phyloP scores from a whole-genome alignment of 2,329 filamentous ascomycete genomes.

The Xylaria sp. region DNA sequence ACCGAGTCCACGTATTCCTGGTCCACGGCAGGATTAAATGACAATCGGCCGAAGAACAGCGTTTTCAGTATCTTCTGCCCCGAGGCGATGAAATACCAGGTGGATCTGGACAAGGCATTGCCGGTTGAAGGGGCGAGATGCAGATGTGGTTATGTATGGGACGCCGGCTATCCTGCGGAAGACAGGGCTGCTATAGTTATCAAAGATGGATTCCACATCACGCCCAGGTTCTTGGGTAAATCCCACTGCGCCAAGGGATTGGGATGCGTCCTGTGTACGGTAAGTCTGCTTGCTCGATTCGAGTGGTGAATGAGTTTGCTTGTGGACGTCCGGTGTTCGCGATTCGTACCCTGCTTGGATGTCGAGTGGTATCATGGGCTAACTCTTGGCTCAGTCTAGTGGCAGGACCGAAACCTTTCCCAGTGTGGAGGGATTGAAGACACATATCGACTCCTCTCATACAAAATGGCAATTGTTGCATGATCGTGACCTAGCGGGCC shows the following conservation, averaged over 20 bases:
- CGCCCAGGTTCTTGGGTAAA: slow-evolving; percentile 48
- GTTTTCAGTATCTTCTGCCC: slow-evolving; percentile 50
- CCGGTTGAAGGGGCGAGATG: slow-evolving; percentile 36
- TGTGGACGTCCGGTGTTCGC: too few species aligned
- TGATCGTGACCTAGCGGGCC: slow-evolving; percentile 43
- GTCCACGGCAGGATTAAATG: slow-evolving; percentile 1
- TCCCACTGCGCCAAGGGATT: slow-evolving; percentile 46
- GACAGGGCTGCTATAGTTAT: slow-evolving; percentile 35
- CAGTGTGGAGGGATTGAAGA: slow-evolving; percentile 39
- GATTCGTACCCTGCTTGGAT: background rate
- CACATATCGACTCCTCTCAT: slow-evolving; percentile 46
- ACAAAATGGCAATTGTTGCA: slow-evolving; percentile 52
- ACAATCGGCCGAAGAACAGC: slow-evolving; percentile 40
- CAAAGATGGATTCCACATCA: slow-evolving; percentile 49
- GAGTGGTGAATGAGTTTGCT: background rate
- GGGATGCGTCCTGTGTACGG: slow-evolving; percentile 48
- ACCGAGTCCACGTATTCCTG: slow-evolving; percentile 30
- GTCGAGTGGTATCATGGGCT: background rate
- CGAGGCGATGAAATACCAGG: slow-evolving; percentile 48
- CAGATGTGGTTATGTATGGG: slow-evolving; percentile 47
- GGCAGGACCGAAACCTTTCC: slow-evolving; percentile 45
- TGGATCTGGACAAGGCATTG: slow-evolving; percentile 42
- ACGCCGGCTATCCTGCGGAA: slow-evolving; percentile 17
- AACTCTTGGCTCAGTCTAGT: slow-evolving; percentile 32
- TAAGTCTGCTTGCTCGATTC: slow-evolving; percentile 7